Base-by-base conservation (phyloP, 1,284 basidiomycete genomes). In the Neolentinus lepideus region DNA sequence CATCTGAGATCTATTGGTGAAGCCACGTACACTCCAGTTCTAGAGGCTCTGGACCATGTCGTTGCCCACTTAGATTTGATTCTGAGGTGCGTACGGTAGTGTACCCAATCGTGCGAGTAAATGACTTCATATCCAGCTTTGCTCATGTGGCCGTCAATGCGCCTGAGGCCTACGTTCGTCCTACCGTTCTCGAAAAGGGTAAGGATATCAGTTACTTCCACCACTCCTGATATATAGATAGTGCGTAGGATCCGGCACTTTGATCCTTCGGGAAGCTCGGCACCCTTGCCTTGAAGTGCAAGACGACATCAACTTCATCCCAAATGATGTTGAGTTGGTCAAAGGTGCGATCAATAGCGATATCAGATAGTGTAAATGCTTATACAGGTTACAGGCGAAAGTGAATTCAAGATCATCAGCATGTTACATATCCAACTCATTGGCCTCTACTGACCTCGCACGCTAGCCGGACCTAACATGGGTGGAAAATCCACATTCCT, bases 211-310 rank as follows among this genome's bases (percentile, higher is more conserved):
- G 38, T 19, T 38, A 25, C 24, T 24, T 54, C 21, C 14, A 51
- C 53, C 38, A 11, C 36, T 55, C 14, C 21, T 43, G 51, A 10
- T 54, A 4, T 22, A 21, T 11, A 16, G 8, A n/a, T n/a, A n/a
- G n/a, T n/a, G n/a, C 59, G 2, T 50, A 90, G 91, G 90, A n/a
- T 75, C 80, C 3, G 92, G 93, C 1, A 84, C 84, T 64, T 75
- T 97, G 11, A 68, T 91, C 43, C 75, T 97, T 22, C 81, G 78
- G 58, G 90, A 92, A 47, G 92, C 94, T 12, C 80, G 97, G 27
- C 97, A 99, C 73, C 96, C 97, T 4, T 98, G 96, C 63, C 77
- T 99, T 9, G 97, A 99, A 69, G 90, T 96, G 2, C 94, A 98
- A 69, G 95, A 98, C 55, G 96, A 96, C 50, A 79, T 99, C 54